Evolutionary conservation across 805 yeast genomes (phyloP), one percentile per base, ranked within the genome.

Genomic region (Kurtzmaniella cleridarum): DNA sequence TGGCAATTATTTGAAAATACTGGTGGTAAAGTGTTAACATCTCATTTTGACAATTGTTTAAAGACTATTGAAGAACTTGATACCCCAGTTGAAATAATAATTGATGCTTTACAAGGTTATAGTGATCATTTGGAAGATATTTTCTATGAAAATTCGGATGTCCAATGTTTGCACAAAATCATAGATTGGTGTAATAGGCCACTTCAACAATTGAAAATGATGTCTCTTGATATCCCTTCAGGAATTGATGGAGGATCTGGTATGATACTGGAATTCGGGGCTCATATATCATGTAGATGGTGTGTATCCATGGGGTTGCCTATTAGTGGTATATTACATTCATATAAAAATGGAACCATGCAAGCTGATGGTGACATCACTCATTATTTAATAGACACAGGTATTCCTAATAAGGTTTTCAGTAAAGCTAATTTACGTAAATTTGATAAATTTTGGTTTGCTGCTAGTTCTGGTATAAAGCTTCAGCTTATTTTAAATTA

Each of bases 191-290:
- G 82, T 41, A 84, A 85, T 48, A 57, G 55, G 26, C 64, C 69
- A 6, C 54, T 56, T 11, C 66, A 61, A 38, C 55, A 54, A 37
- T 59, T 71, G 5, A 70, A 73, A 29, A 63, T 74, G 8, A 51
- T 85, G 62, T 84, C 95, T 0, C 54, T 89, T 20, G 95, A 88
- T 53, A 75, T 85, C 20, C 90, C 95, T 3, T 75, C 89, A 1
- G 96, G 96, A 3, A 65, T 83, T 30, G 95, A 86, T 52, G 81
- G 89, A 6, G 86, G 93, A 3, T 77, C 95, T 0, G 97, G 96
- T 6, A 65, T 61, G 18, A 54, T 55, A 7, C 54, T 48, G 47
- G 64, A 54, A 34, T 48, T 52, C 6, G 46, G 56, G 20, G 47
- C 64, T 10, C 55, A 62, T 5, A 52, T 81, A 8, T 59, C 65